Evolutionary conservation across 2,329 filamentous ascomycete species (phyloP).

Genomic region (Colletotrichum sojae): DNA sequence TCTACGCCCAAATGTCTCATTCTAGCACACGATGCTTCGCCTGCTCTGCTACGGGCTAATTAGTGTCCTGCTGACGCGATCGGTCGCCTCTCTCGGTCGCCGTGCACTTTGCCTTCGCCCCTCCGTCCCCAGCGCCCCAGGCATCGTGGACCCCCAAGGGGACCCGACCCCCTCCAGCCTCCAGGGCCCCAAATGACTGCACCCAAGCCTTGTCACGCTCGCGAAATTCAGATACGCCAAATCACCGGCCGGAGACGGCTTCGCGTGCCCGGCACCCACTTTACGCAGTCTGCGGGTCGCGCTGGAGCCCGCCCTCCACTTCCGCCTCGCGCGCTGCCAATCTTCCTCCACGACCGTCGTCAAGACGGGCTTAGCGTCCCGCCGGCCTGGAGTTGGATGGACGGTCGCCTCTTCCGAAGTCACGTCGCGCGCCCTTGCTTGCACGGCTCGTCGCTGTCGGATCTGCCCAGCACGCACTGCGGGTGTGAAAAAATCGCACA

Average conservation of each 20-base stretch:
- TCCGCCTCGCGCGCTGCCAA: constrained; percentile 23
- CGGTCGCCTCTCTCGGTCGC: background rate
- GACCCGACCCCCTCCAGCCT: no score
- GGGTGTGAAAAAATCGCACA: constrained; percentile 28
- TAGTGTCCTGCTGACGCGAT: background rate
- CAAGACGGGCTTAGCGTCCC: constrained; percentile 37
- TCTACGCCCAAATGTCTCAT: constrained; percentile 9
- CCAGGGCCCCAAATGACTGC: constrained; percentile 19
- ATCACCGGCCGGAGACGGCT: constrained; percentile 27
- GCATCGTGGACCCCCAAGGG: background rate
- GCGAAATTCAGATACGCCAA: constrained; percentile 36
- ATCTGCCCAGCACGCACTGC: constrained; percentile 1
- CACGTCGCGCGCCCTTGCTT: constrained; percentile 21
- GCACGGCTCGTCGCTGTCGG: constrained; percentile 10
- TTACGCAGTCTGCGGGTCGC: constrained; percentile 38
- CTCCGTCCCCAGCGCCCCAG: constrained; percentile 10
- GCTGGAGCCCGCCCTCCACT: constrained; percentile 31
- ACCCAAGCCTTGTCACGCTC: constrained; percentile 36
- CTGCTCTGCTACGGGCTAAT: no score
- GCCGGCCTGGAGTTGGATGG: constrained; percentile 21
- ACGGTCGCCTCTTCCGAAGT: constrained; percentile 34
- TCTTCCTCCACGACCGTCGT: constrained; percentile 28
- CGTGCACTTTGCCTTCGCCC: background rate
- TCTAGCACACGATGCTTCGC: background rate
- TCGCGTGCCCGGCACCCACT: constrained; percentile 30